These are phyloP conservation scores for Oryza brachyantha DNA, from an alignment of 176 grass and related monocot genomes.

Conservation along the genomic window DNA sequence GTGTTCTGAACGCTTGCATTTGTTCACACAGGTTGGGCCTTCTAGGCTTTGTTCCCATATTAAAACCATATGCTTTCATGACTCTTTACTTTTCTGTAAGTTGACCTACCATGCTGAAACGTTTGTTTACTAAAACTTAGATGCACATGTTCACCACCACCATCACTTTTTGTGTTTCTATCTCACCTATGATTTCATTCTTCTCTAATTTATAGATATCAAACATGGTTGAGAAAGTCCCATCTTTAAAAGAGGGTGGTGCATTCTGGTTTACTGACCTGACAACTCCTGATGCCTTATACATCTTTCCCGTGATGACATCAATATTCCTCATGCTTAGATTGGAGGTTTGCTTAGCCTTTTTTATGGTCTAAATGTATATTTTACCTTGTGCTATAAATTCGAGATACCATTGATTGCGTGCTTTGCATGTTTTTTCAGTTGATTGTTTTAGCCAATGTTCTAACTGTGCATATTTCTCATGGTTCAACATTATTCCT, in stretches of 20 bases:
- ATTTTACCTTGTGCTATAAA: conserved; percentile 12
- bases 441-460: conserved; percentile 7
- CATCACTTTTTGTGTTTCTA: neutral
- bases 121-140: conserved; percentile 14
- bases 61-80: conserved; percentile 25
- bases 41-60: neutral
- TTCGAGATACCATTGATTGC: neutral
- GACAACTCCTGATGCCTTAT: conserved; percentile 60
- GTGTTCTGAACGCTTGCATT: conserved; percentile 2
- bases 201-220: conserved; percentile 50
- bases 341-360: conserved; percentile 47
- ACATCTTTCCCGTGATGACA: conserved; percentile 62
- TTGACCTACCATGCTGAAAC: neutral
- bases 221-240: conserved; percentile 81
- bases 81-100: conserved; percentile 38
- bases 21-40: conserved; percentile 29
- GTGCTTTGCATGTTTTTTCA: neutral
- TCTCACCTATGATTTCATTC: conserved; percentile 17
- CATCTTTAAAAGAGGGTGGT: conserved; percentile 79
- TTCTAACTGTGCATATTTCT: neutral
- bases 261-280: conserved; percentile 88
- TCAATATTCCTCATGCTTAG: conserved; percentile 47
- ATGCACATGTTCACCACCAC: neutral
- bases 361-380: neutral
- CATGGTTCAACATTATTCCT: neutral